Percentiles rank a stretch among this genome's conserved stretches.
Conservation (phyloP, 2,329 filamentous ascomycete species). For the Lachnellula willkommii region DNA sequence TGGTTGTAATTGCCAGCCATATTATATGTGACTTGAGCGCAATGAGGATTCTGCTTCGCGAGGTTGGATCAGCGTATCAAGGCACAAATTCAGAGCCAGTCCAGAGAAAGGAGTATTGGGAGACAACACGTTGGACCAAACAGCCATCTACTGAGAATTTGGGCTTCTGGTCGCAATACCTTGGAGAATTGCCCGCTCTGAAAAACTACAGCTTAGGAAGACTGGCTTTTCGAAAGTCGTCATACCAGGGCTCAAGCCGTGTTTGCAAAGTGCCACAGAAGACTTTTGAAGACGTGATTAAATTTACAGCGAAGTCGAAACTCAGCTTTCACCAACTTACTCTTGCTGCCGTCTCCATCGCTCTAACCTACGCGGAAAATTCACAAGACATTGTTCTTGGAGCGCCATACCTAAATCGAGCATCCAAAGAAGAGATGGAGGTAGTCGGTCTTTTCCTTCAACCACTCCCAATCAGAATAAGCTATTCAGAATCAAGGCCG, state of each 20-base stretch:
- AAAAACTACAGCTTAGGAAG: background rate
- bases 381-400: constrained; percentile 26
- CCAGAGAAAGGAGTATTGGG: constrained; percentile 1
- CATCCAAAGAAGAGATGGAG: constrained; percentile 18
- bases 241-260: background rate
- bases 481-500: background rate
- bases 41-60: constrained; percentile 25
- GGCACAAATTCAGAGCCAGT: constrained; percentile 1
- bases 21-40: constrained; percentile 34
- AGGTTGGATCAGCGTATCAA: constrained; percentile 24
- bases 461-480: constrained; percentile 24
- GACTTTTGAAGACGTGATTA: background rate
- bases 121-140: background rate
- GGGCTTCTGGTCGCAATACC: constrained; percentile 4
- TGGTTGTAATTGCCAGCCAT: constrained; percentile 29
- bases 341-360: constrained; percentile 8
- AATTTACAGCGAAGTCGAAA: background rate
- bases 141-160: background rate
- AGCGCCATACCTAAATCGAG: constrained; percentile 28
- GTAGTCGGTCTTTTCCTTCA: constrained; percentile 30
- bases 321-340: constrained; percentile 10
- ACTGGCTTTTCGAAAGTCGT: background rate
- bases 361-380: background rate
- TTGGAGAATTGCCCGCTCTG: background rate
- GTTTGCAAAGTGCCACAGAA: background rate